Percentiles rank a stretch among this genome's conserved stretches.
These are phyloP conservation scores for Cryptococcus sp. DNA, from an alignment of 1,284 basidiomycete species.

Conservation along the genomic window DNA sequence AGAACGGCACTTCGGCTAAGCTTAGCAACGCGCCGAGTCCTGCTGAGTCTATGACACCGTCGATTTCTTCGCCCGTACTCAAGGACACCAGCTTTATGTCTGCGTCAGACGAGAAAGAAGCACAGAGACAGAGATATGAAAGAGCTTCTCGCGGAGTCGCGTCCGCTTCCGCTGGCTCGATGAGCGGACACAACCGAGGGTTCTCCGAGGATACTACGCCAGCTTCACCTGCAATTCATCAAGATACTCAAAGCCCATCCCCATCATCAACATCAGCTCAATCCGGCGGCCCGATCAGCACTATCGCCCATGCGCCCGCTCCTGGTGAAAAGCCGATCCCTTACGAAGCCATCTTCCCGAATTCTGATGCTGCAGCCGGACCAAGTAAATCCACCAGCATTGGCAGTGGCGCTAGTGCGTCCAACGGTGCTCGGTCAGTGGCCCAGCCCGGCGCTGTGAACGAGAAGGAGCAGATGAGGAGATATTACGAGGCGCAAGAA, in stretches of 20 bases:
- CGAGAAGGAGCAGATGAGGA: slow-evolving; percentile 23
- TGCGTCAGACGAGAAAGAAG: slow-evolving; percentile 43
- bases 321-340: slow-evolving; percentile 10
- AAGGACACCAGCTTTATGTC: slow-evolving; percentile 7
- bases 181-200: background rate
- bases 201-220: background rate
- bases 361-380: background rate
- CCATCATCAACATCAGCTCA: background rate
- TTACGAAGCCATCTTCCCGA: slow-evolving; percentile 19
- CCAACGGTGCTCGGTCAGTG: background rate
- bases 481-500: slow-evolving; percentile 35
- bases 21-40: too few species aligned
- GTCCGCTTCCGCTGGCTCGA: slow-evolving; percentile 1
- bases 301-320: background rate
- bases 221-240: background rate
- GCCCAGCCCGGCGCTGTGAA: background rate
- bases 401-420: background rate
- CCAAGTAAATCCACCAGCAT: background rate
- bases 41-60: too few species aligned
- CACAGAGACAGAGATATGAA: slow-evolving; percentile 36
- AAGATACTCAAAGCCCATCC: background rate
- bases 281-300: background rate
- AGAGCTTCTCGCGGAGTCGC: slow-evolving; percentile 19
- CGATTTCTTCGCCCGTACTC: too few species aligned
- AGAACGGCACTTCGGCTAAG: too few species aligned